Conservation (phyloP, 2,329 filamentous ascomycete species). For the Aspergillus neotritici region DNA sequence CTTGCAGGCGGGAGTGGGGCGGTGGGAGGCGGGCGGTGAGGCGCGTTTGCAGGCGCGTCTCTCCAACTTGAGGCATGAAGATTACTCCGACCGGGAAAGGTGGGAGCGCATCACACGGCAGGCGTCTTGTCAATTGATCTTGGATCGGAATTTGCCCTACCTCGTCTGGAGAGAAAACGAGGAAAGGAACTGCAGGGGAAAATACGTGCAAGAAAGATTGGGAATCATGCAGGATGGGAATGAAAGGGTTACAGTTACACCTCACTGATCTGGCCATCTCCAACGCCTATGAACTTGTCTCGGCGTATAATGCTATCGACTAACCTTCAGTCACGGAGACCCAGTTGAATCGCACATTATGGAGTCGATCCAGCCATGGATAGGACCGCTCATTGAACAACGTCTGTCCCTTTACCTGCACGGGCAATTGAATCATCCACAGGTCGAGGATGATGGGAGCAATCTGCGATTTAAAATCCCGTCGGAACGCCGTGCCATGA, state of each 20-base stretch:
- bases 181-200: no score
- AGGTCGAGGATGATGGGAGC: conserved; percentile 30
- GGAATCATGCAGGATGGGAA: background rate
- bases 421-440: conserved; percentile 7
- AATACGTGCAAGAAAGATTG: no score
- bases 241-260: background rate
- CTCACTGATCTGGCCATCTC: background rate
- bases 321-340: no score
- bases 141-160: no score
- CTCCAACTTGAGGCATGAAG: background rate
- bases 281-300: background rate
- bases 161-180: no score
- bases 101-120: no score
- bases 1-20: no score
- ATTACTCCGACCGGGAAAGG: no score
- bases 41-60: conserved; percentile 11
- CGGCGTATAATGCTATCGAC: conserved; percentile 1
- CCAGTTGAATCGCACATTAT: conserved; percentile 17
- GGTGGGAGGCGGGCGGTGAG: conserved; percentile 16
- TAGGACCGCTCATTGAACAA: conserved; percentile 20
- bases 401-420: conserved; percentile 18
- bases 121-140: background rate
- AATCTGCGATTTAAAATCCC: conserved; percentile 26
- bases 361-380: conserved; percentile 20
- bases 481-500: conserved; percentile 16